Evolutionary conservation across 257 asterid species (phyloP).

Genomic region (Cruciata laevipes): DNA sequence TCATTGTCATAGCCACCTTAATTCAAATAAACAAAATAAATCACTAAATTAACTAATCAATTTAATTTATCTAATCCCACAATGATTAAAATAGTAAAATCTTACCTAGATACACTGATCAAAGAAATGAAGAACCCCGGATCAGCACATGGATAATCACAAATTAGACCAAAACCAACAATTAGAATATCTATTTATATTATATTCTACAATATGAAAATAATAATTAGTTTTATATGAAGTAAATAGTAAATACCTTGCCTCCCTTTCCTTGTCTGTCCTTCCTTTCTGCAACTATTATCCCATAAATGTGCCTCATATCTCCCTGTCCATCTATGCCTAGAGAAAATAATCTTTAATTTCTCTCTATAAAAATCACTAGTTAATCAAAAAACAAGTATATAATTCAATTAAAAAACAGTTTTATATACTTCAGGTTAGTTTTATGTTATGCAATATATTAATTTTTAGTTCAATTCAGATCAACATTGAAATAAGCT

Average conservation of each 20-base stretch:
- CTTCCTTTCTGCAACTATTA: slow-evolving; percentile 78
- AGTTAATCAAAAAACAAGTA: not conserved
- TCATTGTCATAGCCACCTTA: slow-evolving; percentile 87
- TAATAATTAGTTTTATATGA: no score
- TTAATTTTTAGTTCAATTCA: no score
- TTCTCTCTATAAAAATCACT: not conserved
- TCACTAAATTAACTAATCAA: not conserved
- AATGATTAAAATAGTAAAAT: not conserved
- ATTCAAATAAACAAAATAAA: no score
- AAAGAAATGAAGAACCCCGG: not conserved
- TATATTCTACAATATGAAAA: not conserved
- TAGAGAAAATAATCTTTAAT: slow-evolving; percentile 10
- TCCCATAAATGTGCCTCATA: slow-evolving; percentile 91
- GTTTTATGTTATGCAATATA: no score
- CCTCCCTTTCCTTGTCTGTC: slow-evolving; percentile 84
- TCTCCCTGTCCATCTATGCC: slow-evolving; percentile 90
- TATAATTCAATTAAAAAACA: not conserved
- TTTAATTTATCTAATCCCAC: not conserved
- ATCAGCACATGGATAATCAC: not conserved
- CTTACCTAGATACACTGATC: slow-evolving; percentile 62
- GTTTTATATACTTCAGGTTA: no score
- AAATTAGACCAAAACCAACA: not conserved
- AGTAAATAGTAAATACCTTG: slow-evolving; percentile 43
- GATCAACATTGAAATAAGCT: no score
- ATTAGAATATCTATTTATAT: not conserved